Evolutionary conservation across 345 rosid genomes (phyloP), one percentile per base, ranked within the genome.

Genomic region (Populus davidiana): DNA sequence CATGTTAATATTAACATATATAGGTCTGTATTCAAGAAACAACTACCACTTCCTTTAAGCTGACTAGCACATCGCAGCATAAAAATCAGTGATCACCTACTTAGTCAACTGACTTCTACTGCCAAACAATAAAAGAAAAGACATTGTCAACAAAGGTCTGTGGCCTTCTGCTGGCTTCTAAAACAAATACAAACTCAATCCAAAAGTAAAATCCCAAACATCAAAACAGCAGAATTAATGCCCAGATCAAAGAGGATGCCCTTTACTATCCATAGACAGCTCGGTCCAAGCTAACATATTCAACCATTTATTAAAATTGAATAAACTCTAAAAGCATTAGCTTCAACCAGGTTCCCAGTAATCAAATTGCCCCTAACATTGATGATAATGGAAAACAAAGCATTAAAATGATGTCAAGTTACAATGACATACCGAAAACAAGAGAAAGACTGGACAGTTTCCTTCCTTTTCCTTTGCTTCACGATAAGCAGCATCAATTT

Each of bases 401-500:
- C 11, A n/a, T 66, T 47, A 23, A 23, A 41, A 38, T 41, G 47
- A 25, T 23, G 8, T 9, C 63, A 61, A 59, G 31, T 10, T 12
- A 62, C 20, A 41, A 27, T 5, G 44, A 70, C 84, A 43, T 82
- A 82, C 96, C 84, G 96, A 90, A 80, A 91, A 91, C 70, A 91
- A 86, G 33, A 91, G 87, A 77, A 87, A 90, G 70, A 91, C 83
- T 20, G 93, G 93, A 65, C 88, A 86, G 31, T 84, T 81, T 59
- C 78, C 83, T 78, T 79, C 86, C 52, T 81, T 85, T 82, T 84
- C 86, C 82, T 86, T 88, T 71, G 90, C 86, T 69, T 89, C 91
- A 27, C 56, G 86, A 83, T 87, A 91, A 54, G 91, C 93, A 67
- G 91, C 87, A 78, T 91, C 92, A 47, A 91, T 8, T 66, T 91